Conservation (phyloP, 2,329 filamentous ascomycete genomes). For the Penicillium sp. region DNA sequence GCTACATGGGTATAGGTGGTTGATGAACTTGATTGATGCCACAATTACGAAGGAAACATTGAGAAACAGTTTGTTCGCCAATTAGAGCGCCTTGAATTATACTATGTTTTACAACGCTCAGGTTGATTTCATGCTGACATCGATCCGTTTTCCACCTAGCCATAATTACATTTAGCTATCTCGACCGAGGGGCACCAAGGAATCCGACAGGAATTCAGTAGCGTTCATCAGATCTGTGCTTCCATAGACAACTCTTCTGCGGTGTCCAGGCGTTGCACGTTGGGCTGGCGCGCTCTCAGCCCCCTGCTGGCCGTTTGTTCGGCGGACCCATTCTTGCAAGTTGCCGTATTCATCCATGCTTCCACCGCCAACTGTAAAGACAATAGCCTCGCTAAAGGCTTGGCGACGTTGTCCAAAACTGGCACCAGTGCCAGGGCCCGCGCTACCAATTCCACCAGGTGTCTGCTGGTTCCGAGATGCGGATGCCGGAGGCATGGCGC, state of each 20-base stretch:
- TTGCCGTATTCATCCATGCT: conserved; percentile 99
- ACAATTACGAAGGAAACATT: too few species aligned
- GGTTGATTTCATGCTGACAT: conserved; percentile 1
- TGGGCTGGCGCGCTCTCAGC: conserved; percentile 42
- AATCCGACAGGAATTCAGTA: conserved; percentile 59
- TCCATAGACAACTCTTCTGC: conserved; percentile 86
- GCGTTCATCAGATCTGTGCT: conserved; percentile 74
- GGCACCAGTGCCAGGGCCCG: conserved; percentile 68
- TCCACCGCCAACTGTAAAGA: conserved; percentile 93
- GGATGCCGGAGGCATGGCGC: conserved; percentile 81
- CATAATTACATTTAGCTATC: conserved; percentile 46
- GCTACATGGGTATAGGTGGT: not conserved
- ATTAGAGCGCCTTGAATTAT: conserved; percentile 17
- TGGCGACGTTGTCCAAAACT: conserved; percentile 89
- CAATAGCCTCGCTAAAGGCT: conserved; percentile 83
- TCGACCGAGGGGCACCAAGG: conserved; percentile 56
- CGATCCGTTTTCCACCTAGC: not conserved
- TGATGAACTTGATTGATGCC: not conserved
- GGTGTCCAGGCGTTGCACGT: conserved; percentile 50
- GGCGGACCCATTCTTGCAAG: conserved; percentile 88
- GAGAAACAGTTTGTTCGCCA: not conserved
- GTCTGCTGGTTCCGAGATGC: conserved; percentile 47
- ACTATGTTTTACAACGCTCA: conserved; percentile 22
- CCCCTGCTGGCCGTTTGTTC: conserved; percentile 61
- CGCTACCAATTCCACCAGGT: conserved; percentile 41